A percentile compares a stretch with the other conserved stretches of the same genome.
phyloP scores from a whole-genome alignment of 371 early-diverging fungal genomes.

The Mortierella sp. region DNA sequence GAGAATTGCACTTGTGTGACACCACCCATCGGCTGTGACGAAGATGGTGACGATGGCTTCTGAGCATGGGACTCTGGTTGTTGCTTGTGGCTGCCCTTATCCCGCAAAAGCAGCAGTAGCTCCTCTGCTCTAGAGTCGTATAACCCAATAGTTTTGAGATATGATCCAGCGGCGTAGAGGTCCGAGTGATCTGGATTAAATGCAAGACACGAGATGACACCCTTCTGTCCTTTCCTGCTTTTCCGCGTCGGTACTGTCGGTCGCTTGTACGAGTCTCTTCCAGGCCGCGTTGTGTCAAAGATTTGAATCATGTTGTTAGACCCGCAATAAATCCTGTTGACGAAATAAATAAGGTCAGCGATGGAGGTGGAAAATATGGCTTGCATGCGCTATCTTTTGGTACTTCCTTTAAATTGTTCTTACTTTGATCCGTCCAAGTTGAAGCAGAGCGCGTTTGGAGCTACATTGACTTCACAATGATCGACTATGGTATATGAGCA shows the following conservation, averaged over 20 bases:
- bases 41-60: not conserved
- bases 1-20: constrained; percentile 71
- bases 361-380: not conserved
- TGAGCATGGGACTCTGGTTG: constrained; percentile 15
- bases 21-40: constrained; percentile 45
- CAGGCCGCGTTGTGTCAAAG: constrained; percentile 74
- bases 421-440: constrained; percentile 78
- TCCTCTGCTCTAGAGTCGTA: constrained; percentile 72
- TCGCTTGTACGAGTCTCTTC: constrained; percentile 58
- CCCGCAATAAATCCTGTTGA: constrained; percentile 73
- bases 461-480: constrained; percentile 74
- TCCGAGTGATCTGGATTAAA: constrained; percentile 76
- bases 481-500: constrained; percentile 74
- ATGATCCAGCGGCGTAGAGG: constrained; percentile 79
- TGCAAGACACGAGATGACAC: constrained; percentile 74
- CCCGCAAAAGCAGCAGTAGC: constrained; percentile 64
- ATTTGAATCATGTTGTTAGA: constrained; percentile 79
- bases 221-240: constrained; percentile 77
- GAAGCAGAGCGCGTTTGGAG: constrained; percentile 72
- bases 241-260: constrained; percentile 72
- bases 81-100: constrained; percentile 31
- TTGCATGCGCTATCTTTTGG: not conserved
- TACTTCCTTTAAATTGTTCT: not conserved
- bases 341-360: not conserved
- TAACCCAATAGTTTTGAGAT: constrained; percentile 71